A percentile compares a stretch with the other conserved stretches of the same genome.
phyloP scores from a whole-genome alignment of 768 basidiomycete species.

The Artomyces pyxidatus region DNA sequence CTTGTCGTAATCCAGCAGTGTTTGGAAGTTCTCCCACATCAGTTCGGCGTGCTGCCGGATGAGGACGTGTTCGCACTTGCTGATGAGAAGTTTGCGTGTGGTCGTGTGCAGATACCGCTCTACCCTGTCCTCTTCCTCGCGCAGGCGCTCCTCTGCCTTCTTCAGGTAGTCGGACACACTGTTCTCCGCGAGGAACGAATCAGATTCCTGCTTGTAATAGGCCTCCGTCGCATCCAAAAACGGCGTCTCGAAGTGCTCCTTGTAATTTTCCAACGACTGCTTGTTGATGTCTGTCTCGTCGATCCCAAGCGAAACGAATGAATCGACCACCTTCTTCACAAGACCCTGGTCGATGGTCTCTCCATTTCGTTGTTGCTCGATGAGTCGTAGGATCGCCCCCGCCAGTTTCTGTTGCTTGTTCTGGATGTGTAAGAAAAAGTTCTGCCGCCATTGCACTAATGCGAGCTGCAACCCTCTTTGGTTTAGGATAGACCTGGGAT shows the following conservation, averaged over 20 bases:
- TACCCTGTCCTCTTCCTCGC: conserved; percentile 92
- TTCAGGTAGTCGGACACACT: conserved; percentile 91
- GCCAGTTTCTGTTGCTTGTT: conserved; percentile 75
- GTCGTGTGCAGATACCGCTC: conserved; percentile 88
- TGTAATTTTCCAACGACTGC: conserved; percentile 89
- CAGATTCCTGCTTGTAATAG: conserved; percentile 90
- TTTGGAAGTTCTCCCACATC: conserved; percentile 93
- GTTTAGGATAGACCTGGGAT: background rate
- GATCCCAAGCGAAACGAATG: conserved; percentile 89
- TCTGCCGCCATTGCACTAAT: conserved; percentile 90
- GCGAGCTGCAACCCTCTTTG: conserved; percentile 51
- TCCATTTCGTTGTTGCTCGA: conserved; percentile 91
- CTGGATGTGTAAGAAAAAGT: conserved; percentile 88
- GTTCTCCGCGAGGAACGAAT: conserved; percentile 81
- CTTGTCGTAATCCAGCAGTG: conserved; percentile 84
- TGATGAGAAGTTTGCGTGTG: conserved; percentile 74
- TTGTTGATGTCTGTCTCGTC: conserved; percentile 91
- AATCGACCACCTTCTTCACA: conserved; percentile 91
- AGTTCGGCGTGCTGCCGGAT: conserved; percentile 77
- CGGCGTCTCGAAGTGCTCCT: conserved; percentile 79
- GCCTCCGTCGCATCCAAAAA: conserved; percentile 86
- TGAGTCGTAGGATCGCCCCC: conserved; percentile 77
- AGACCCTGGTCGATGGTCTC: conserved; percentile 89
- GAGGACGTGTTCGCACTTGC: conserved; percentile 85
- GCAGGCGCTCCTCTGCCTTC: conserved; percentile 86